Evolutionary conservation across 305 asterid genomes (phyloP).

Genomic region (Ajuga reptans): DNA sequence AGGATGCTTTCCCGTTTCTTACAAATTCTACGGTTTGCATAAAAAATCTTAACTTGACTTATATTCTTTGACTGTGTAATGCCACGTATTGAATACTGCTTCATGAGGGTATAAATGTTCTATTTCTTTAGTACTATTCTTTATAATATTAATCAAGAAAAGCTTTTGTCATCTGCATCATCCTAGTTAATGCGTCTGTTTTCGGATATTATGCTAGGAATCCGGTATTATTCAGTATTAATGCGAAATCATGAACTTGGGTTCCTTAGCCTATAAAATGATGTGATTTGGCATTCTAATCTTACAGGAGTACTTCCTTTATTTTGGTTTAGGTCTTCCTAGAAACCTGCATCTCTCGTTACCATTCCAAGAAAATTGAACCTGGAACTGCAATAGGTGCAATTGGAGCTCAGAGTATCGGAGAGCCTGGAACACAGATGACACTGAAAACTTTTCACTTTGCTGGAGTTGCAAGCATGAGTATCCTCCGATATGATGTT

Average conservation of each 20-base stretch:
- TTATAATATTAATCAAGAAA: background rate
- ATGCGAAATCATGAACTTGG: background rate
- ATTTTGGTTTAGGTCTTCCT: slow-evolving; percentile 55
- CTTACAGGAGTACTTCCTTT: slow-evolving; percentile 6
- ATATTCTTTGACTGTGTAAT: background rate
- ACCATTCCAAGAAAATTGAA: slow-evolving; percentile 66
- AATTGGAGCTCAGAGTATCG: slow-evolving; percentile 92
- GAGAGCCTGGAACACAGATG: slow-evolving; percentile 99
- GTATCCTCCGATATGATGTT: slow-evolving; percentile 55
- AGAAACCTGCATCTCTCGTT: slow-evolving; percentile 69
- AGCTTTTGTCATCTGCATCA: background rate
- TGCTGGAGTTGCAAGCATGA: slow-evolving; percentile 99
- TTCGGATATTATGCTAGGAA: background rate
- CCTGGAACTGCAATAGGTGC: slow-evolving; percentile 91
- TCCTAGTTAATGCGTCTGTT: background rate
- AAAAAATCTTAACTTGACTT: background rate
- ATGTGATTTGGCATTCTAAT: slow-evolving; percentile 14
- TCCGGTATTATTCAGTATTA: background rate
- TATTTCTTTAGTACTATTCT: background rate
- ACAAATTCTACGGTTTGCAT: background rate
- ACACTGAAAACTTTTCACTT: slow-evolving; percentile 96
- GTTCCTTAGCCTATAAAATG: background rate
- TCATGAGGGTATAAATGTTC: background rate
- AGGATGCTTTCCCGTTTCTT: background rate
- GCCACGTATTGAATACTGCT: background rate